Conservation (phyloP, 2,329 filamentous ascomycete genomes). For the Metarhizium sp. region DNA sequence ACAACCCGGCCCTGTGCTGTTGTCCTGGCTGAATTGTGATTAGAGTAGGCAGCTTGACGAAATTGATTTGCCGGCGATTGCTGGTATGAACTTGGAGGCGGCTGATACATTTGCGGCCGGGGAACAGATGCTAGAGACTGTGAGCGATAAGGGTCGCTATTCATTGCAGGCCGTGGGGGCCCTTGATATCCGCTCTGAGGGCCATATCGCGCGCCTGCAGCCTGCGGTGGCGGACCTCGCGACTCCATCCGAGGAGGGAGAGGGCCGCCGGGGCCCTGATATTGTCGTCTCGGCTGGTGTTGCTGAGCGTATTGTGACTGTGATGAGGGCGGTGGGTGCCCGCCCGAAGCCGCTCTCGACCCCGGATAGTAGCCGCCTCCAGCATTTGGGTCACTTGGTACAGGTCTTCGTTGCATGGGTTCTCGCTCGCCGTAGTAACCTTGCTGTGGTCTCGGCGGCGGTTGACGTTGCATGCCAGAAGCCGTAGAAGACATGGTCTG, state of each 20-base stretch:
- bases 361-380: slow-evolving; percentile 44
- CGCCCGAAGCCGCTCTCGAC: slow-evolving; percentile 41
- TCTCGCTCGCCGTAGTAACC: slow-evolving; percentile 26
- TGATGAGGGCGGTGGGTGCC: slow-evolving; percentile 31
- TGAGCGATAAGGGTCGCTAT: slow-evolving; percentile 81
- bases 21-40: slow-evolving; percentile 59
- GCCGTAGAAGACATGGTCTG: slow-evolving; percentile 62
- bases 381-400: slow-evolving; percentile 27
- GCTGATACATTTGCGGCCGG: slow-evolving; percentile 64
- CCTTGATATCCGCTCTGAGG: slow-evolving; percentile 54
- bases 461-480: slow-evolving; percentile 50
- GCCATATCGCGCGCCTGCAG: slow-evolving; percentile 29
- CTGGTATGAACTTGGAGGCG: slow-evolving; percentile 51
- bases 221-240: slow-evolving; percentile 38
- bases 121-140: slow-evolving; percentile 77
- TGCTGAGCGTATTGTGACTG: slow-evolving; percentile 38
- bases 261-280: slow-evolving; percentile 30
- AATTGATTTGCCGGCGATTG: slow-evolving; percentile 64
- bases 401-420: slow-evolving; percentile 16
- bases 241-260: slow-evolving; percentile 60
- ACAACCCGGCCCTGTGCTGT: slow-evolving; percentile 89
- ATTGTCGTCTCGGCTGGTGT: slow-evolving; percentile 32
- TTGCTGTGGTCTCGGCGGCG: slow-evolving; percentile 46
- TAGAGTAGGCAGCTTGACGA: slow-evolving; percentile 64
- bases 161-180: slow-evolving; percentile 60